These are phyloP conservation scores for Aspergillus fructus DNA, from an alignment of 2,329 filamentous ascomycete genomes.

Conservation along the genomic window DNA sequence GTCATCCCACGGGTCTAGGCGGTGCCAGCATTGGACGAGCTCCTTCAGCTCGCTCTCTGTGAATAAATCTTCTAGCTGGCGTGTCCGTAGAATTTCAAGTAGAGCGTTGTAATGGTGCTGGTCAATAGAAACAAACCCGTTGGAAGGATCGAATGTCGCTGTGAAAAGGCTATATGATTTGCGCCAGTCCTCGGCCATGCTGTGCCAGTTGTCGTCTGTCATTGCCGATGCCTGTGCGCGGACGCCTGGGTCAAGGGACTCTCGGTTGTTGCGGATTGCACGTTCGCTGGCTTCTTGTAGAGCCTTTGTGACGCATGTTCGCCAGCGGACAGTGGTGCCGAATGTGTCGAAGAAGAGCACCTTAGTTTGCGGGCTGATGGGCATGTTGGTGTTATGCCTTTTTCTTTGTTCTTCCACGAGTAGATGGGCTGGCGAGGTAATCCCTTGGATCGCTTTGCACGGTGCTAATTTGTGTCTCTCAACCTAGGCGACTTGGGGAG, in stretches of 20 bases:
- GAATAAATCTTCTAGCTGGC: slow-evolving; percentile 61
- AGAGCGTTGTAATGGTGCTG: slow-evolving; percentile 68
- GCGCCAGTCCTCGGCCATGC: slow-evolving; percentile 71
- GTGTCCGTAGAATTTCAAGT: slow-evolving; percentile 55
- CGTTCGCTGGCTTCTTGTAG: slow-evolving; percentile 53
- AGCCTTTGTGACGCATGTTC: slow-evolving; percentile 61
- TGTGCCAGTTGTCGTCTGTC: slow-evolving; percentile 58
- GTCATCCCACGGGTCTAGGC: slow-evolving; percentile 68
- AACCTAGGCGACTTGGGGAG: background rate
- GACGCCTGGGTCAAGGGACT: slow-evolving; percentile 48
- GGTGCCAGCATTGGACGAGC: slow-evolving; percentile 68
- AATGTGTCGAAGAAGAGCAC: slow-evolving; percentile 38
- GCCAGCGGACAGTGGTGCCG: slow-evolving; percentile 75
- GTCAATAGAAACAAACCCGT: slow-evolving; percentile 68
- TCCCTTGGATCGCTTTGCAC: background rate
- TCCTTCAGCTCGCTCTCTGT: slow-evolving; percentile 61
- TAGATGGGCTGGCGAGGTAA: background rate
- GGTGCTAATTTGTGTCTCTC: background rate
- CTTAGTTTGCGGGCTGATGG: slow-evolving; percentile 19
- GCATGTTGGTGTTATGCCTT: slow-evolving; percentile 18
- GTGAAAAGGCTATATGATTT: slow-evolving; percentile 64
- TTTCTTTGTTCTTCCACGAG: background rate
- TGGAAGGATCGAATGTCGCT: slow-evolving; percentile 34
- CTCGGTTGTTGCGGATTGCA: slow-evolving; percentile 48
- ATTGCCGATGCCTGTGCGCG: slow-evolving; percentile 53